Base-by-base conservation (phyloP, 305 asterid genomes). In the Rubia tinctorum region DNA sequence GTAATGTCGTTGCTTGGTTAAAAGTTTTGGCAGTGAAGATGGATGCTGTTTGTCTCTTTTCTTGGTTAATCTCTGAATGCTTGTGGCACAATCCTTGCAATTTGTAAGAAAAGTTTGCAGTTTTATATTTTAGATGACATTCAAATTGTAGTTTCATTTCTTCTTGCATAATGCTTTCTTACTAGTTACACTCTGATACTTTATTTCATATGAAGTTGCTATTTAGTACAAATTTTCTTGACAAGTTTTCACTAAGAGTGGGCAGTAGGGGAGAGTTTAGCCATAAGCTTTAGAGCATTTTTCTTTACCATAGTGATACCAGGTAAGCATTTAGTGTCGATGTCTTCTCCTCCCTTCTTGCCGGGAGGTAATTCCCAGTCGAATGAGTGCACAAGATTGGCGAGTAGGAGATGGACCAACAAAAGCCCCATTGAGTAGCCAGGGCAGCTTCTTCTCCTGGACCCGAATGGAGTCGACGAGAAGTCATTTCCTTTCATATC, bases 341-440 rank as follows among this genome's bases (percentile, higher is more conserved):
- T 43, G 18, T n/a, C n/a, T n/a, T 73, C 65, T 64, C 63, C 71
- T 42, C 9, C 45, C 18, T 30, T 65, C 37, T 27, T 73, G 8
- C 77, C 40, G 12, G 4, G 25, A 27, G 71, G 77, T 17, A 73
- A 6, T 49, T 13, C 49, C 77, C 71, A 65, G 56, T 73, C 40
- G 56, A 62, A 73, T 6, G 45, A 25, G 39, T 65, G 15, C 17
- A 73, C 30, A 47, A 73, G 77, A 64, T 73, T 73, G 5, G 77
- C 77, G 9, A 73, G 53, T 14, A 23, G 45, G 30, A 73, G 39
- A 39, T 73, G 45, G 18, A 62, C 25, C 0, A 23, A 30, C 4
- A 39, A 39, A 2, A 73, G 23, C 23, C 23, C 71, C 27, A 73
- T 14, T 11, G 22, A 3, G 39, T 63, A 63, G 22, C 69, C 69